Conservation (phyloP, 441 rosid species). For the Biscutella auriculata region DNA sequence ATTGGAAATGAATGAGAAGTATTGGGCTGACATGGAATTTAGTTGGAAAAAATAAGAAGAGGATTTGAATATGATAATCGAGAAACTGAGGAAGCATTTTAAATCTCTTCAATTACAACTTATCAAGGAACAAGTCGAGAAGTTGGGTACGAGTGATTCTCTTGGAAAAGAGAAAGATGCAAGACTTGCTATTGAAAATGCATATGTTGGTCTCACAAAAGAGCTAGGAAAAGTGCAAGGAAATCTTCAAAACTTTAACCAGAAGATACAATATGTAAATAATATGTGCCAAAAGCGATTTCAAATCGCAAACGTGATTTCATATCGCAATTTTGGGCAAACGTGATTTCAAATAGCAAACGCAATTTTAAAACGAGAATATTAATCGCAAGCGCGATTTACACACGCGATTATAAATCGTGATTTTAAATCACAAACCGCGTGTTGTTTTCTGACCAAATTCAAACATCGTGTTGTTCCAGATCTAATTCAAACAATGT, state of each 20-base stretch:
- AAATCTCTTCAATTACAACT: conserved; percentile 39
- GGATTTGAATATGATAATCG: conserved; percentile 40
- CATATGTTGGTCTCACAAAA: conserved; percentile 36
- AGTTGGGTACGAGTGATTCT: conserved; percentile 40
- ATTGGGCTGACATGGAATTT: conserved; percentile 41
- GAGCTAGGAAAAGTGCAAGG: conserved; percentile 46
- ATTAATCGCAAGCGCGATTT: no score
- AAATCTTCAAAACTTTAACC: conserved; percentile 44
- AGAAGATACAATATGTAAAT: no score
- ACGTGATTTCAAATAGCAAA: no score
- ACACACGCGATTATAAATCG: no score
- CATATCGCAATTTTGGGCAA: no score
- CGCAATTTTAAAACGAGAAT: no score
- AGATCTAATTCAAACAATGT: no score
- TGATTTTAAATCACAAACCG: no score
- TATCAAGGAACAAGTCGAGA: conserved; percentile 40
- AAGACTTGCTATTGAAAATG: conserved; percentile 30
- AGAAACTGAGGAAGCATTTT: conserved; percentile 40
- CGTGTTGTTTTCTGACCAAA: no score
- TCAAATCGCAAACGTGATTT: no score
- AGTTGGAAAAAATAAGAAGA: conserved; percentile 35
- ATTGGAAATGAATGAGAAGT: conserved; percentile 32
- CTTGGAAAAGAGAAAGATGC: conserved; percentile 42
- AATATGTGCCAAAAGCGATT: no score
- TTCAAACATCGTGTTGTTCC: no score